phyloP scores from a whole-genome alignment of 2,329 filamentous ascomycete genomes.

The Neurospora crassa region DNA sequence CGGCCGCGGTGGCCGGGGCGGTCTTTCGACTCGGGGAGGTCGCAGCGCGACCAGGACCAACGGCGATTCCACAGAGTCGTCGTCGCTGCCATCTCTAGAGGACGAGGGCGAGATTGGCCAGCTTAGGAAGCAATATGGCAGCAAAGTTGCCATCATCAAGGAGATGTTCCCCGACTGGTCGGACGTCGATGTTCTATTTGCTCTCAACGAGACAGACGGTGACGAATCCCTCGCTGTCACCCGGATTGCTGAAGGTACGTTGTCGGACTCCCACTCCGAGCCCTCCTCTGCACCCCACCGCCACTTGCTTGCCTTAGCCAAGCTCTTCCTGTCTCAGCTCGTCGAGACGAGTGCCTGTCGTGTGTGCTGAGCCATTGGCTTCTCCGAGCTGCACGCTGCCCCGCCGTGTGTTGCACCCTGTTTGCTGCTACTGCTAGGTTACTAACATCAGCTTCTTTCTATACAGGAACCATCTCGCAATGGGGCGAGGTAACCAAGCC shows the following conservation, averaged over 20 bases:
- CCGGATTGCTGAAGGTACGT: constrained; percentile 67
- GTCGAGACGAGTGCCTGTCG: neutral
- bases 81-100: constrained; percentile 49
- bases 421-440: neutral
- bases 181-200: constrained; percentile 87
- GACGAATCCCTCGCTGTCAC: constrained; percentile 67
- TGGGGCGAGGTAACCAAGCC: constrained; percentile 78
- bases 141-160: constrained; percentile 71
- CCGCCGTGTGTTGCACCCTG: constrained; percentile 2
- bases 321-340: constrained; percentile 1
- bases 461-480: constrained; percentile 64
- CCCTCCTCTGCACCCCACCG: constrained; percentile 2
- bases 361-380: neutral
- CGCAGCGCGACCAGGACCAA: constrained; percentile 56
- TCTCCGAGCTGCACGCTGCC: constrained; percentile 5
- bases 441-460: constrained; percentile 9
- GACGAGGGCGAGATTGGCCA: constrained; percentile 87
- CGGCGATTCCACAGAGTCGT: constrained; percentile 56
- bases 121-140: constrained; percentile 81
- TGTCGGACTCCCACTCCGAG: neutral
- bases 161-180: constrained; percentile 96
- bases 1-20: constrained; percentile 74
- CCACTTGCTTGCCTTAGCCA: constrained; percentile 8
- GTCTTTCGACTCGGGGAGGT: constrained; percentile 59
- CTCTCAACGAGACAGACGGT: constrained; percentile 78